Base-by-base conservation (phyloP, 768 basidiomycete species). In the Leccinum sublutescens region DNA sequence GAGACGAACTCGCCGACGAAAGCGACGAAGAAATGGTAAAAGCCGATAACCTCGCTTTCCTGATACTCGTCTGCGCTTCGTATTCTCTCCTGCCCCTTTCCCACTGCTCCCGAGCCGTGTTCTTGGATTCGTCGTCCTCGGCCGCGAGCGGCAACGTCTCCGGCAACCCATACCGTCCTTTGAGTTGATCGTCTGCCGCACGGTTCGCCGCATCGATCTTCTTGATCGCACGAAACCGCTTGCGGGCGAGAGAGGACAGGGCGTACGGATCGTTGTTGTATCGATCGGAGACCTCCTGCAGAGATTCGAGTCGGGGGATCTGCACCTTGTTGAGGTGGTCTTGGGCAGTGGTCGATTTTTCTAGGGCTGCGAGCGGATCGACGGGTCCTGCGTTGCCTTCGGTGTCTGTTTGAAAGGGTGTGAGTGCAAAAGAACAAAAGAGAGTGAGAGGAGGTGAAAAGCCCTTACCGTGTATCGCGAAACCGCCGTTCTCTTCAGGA, bases 401-500 rank as follows among this genome's bases (percentile, higher is more conserved):
- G 19, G 91, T 89, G 65, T 95, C 91, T 52, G 7, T 19, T 19
- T 21, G 6, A 5, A 21, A 21, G 21, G 21, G 21, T 21, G 21
- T 21, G 21, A 21, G 21, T 21, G 21, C 21, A 21, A 21, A 33
- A 12, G 3, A 34, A 27, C 27, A 34, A 34, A 19, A n/a, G 5
- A n/a, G 5, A 14, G 3, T 19, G 25, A 33, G 15, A 11, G 31
- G 11, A 17, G 15, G 17, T 19, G 8, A 17, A 34, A 34, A 21
- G 19, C 33, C 31, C 63, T 43, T 74, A 88, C 95, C 93, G 66
- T 95, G 89, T 21, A 93, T 79, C 47, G 93, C 93, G 66, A 83
- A 97, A 0, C 95, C 95, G 5, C 96, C 96, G 59, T 96, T 92
- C 74, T 97, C 95, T 70, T 89, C 94, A 1, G 96, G 95, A 71